phyloP scores from a whole-genome alignment of 2,329 filamentous ascomycete species.

The Didymella sp. region DNA sequence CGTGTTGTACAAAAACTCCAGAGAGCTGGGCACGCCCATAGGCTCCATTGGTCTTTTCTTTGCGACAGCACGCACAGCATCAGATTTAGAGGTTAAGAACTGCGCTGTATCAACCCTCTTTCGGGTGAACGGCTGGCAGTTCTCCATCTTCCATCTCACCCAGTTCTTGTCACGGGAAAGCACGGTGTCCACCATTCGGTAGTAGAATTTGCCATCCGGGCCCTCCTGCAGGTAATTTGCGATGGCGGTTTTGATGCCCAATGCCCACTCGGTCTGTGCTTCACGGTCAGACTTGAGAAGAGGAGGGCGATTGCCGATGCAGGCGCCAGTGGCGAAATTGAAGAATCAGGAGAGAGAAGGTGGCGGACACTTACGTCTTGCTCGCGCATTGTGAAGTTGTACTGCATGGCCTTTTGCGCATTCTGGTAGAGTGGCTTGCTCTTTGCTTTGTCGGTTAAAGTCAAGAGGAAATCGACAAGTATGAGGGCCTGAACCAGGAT shows the following conservation, averaged over 20 bases:
- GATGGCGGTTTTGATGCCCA: slow-evolving; percentile 77
- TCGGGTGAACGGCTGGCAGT: slow-evolving; percentile 84
- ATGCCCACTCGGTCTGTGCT: slow-evolving; percentile 79
- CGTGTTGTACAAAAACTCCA: slow-evolving; percentile 75
- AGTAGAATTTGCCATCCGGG: slow-evolving; percentile 87
- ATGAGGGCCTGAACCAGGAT: slow-evolving; percentile 96
- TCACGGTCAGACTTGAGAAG: slow-evolving; percentile 43
- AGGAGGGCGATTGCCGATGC: slow-evolving; percentile 31
- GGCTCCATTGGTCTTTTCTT: slow-evolving; percentile 71
- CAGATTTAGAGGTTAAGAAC: slow-evolving; percentile 72
- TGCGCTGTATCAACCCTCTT: slow-evolving; percentile 72
- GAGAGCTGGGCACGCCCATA: slow-evolving; percentile 25
- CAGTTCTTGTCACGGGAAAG: slow-evolving; percentile 97
- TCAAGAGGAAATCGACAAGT: slow-evolving; percentile 92
- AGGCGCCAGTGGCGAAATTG: slow-evolving; percentile 23
- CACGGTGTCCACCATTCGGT: slow-evolving; percentile 95
- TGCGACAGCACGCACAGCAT: slow-evolving; percentile 70
- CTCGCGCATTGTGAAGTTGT: slow-evolving; percentile 76
- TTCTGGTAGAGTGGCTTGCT: slow-evolving; percentile 74
- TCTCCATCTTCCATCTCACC: slow-evolving; percentile 97
- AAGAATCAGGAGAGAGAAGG: slow-evolving; percentile 23
- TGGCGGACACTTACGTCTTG: slow-evolving; percentile 72
- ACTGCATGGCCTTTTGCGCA: slow-evolving; percentile 87
- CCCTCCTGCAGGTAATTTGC: slow-evolving; percentile 83
- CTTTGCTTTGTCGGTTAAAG: slow-evolving; percentile 81